Conservation (phyloP, 163 green algal species). For the Trebouxia gelatinosa region DNA sequence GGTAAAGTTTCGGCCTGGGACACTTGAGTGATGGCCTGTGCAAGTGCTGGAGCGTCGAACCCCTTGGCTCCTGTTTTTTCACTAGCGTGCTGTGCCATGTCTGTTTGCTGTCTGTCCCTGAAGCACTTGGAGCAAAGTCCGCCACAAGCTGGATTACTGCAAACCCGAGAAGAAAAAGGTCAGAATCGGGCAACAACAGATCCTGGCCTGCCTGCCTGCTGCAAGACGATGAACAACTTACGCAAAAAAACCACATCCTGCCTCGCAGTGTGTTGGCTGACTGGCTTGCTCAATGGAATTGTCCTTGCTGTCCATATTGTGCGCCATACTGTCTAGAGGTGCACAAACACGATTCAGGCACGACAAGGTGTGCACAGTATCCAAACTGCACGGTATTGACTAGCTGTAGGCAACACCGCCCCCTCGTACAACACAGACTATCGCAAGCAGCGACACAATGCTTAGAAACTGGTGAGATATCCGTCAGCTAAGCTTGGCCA, state of each 20-base stretch:
- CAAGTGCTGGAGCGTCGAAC: constrained; percentile 5
- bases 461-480: no score
- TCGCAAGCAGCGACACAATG: no score
- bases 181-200: no score
- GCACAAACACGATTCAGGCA: no score
- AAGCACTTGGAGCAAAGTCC: constrained; percentile 77
- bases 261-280: constrained; percentile 52
- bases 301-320: constrained; percentile 17
- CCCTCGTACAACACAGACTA: no score
- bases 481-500: no score
- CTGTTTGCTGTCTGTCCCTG: constrained; percentile 40
- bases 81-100: constrained; percentile 21
- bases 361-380: no score
- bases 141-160: constrained; percentile 48
- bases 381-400: no score
- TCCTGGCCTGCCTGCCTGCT: no score
- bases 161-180: no score
- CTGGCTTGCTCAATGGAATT: constrained; percentile 14
- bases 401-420: no score
- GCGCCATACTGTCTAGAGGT: no score
- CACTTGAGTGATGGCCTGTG: constrained; percentile 5
- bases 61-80: constrained; percentile 2
- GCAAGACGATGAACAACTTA: constrained; percentile 38
- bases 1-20: neutral
- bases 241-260: constrained; percentile 76